Evolutionary conservation across 2,329 filamentous ascomycete genomes (phyloP).

Genomic region (Diaporthe velutina): DNA sequence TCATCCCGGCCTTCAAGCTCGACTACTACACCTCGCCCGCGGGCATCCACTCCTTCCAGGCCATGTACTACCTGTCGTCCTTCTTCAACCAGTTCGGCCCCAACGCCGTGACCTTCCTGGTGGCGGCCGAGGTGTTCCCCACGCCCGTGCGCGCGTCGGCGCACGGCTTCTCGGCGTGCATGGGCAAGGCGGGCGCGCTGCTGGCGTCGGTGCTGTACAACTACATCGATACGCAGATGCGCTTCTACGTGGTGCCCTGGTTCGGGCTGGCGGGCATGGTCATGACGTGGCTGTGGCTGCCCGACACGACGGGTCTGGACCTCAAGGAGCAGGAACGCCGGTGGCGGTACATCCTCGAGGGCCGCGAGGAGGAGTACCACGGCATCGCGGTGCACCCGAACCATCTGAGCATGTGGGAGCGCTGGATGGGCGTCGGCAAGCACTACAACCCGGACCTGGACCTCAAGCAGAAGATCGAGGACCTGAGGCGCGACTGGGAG

Average conservation of each 20-base stretch:
- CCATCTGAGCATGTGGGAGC: constrained; percentile 91
- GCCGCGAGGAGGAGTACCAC: constrained; percentile 86
- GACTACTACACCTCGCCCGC: constrained; percentile 80
- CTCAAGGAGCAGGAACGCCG: constrained; percentile 97
- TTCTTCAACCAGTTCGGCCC: constrained; percentile 99
- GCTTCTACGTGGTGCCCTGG: constrained; percentile 95
- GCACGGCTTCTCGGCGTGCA: constrained; percentile 93
- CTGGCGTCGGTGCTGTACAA: constrained; percentile 92
- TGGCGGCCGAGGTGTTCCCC: constrained; percentile 96
- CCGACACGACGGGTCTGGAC: constrained; percentile 96
- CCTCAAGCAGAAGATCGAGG: constrained; percentile 85
- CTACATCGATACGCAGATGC: constrained; percentile 87
- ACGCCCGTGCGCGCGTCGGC: constrained; percentile 93
- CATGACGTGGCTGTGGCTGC: constrained; percentile 86
- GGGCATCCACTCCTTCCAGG: constrained; percentile 90
- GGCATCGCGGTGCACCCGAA: constrained; percentile 91
- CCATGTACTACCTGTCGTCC: constrained; percentile 97
- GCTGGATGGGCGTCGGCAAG: constrained; percentile 82
- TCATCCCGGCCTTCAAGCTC: constrained; percentile 91
- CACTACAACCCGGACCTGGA: constrained; percentile 86
- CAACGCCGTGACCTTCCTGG: constrained; percentile 96
- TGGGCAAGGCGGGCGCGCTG: constrained; percentile 90
- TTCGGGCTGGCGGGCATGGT: constrained; percentile 91
- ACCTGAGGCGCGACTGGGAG: constrained; percentile 79
- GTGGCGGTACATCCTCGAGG: constrained; percentile 87